Conservation (phyloP, 352 stramenopile genomes). For the Phytophthora idaei region DNA sequence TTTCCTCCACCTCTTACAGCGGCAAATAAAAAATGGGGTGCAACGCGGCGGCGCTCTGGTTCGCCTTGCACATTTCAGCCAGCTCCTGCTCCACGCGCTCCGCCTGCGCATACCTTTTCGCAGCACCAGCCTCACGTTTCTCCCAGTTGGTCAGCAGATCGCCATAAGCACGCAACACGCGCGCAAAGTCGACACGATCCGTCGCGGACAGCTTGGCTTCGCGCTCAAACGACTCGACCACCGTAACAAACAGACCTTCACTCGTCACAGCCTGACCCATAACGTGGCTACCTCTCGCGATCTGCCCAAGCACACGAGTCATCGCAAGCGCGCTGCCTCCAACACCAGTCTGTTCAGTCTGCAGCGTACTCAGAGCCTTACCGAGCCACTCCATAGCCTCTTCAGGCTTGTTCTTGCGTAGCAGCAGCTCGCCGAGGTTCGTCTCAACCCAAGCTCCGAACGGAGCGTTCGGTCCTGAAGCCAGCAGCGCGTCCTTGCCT, state of each 20-base stretch:
- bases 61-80: constrained; percentile 32
- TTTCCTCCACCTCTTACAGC: constrained; percentile 25
- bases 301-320: constrained; percentile 66
- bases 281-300: constrained; percentile 65
- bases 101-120: constrained; percentile 50
- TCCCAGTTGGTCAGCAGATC: constrained; percentile 60
- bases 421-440: constrained; percentile 71
- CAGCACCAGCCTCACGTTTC: constrained; percentile 52
- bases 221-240: constrained; percentile 73
- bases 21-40: constrained; percentile 64
- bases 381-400: constrained; percentile 75
- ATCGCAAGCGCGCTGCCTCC: constrained; percentile 61
- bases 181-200: constrained; percentile 73
- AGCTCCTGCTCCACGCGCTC: constrained; percentile 46
- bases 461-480: constrained; percentile 53
- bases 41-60: constrained; percentile 37
- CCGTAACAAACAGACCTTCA: constrained; percentile 73
- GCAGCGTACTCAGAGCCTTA: constrained; percentile 66
- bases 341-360: constrained; percentile 51
- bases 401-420: constrained; percentile 62
- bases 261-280: constrained; percentile 74
- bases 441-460: constrained; percentile 76
- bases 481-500: constrained; percentile 51
- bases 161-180: constrained; percentile 62
- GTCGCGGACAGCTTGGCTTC: constrained; percentile 54